Evolutionary conservation across 1,284 basidiomycete genomes (phyloP).

Genomic region (Ceratobasidium theobromae): DNA sequence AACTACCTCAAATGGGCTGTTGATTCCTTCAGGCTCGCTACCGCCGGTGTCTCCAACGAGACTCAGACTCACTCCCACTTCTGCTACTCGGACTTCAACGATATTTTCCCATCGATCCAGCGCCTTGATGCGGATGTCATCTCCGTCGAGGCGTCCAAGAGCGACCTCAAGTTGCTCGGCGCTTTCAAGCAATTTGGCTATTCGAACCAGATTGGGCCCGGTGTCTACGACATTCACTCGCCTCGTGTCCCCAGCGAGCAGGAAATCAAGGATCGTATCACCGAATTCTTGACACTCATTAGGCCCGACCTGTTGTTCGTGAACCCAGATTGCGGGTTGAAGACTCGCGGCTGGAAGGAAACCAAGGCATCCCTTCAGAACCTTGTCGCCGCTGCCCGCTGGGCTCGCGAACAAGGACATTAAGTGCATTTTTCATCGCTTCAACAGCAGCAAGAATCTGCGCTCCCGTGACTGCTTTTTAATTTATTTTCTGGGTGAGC

Average conservation of each 20-base stretch:
- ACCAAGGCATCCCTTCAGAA: constrained; percentile 87
- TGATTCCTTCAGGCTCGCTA: constrained; percentile 95
- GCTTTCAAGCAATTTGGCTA: constrained; percentile 97
- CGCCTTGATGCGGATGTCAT: constrained; percentile 99
- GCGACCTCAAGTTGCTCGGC: constrained; percentile 94
- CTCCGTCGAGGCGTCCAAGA: constrained; percentile 98
- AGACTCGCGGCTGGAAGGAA: constrained; percentile 97
- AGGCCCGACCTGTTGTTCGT: constrained; percentile 81
- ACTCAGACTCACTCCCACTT: constrained; percentile 98
- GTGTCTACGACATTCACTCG: constrained; percentile 99
- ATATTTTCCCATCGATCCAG: constrained; percentile 98
- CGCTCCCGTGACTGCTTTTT: constrained; percentile 21
- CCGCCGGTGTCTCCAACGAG: constrained; percentile 87
- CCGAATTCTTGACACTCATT: constrained; percentile 79
- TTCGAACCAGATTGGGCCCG: constrained; percentile 97
- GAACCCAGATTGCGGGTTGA: constrained; percentile 92
- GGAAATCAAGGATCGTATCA: constrained; percentile 94
- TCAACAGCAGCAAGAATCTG: constrained; percentile 72
- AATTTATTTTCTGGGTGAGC: constrained; percentile 25
- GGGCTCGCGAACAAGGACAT: constrained; percentile 80
- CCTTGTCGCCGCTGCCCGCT: constrained; percentile 86
- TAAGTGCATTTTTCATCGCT: constrained; percentile 63
- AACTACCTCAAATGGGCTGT: constrained; percentile 95
- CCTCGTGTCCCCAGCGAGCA: constrained; percentile 93
- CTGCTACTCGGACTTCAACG: constrained; percentile 96